Evolutionary conservation across 2,329 filamentous ascomycete species (phyloP).

Genomic region (Botrytis tulipae): DNA sequence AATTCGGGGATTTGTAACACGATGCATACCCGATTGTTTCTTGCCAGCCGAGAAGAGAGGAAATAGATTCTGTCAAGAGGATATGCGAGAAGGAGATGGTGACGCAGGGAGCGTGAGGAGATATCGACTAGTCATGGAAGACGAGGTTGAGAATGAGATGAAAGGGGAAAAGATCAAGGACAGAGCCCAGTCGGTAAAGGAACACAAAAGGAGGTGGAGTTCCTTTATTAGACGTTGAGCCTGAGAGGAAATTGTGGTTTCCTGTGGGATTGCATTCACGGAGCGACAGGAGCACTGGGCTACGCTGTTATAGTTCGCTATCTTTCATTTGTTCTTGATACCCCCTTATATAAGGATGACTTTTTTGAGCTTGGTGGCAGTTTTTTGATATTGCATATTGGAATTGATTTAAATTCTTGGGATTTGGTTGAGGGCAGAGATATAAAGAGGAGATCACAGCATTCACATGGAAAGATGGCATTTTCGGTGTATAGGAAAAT

Average conservation of each 20-base stretch:
- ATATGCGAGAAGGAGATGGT: slow-evolving; percentile 23
- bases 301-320: not conserved
- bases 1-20: slow-evolving; percentile 58
- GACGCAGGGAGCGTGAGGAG: slow-evolving; percentile 62
- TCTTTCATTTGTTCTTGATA: slow-evolving; percentile 16
- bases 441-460: not conserved
- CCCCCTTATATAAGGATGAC: not conserved
- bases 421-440: not conserved
- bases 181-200: not conserved
- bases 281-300: not conserved
- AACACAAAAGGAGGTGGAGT: slow-evolving; percentile 12
- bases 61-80: slow-evolving; percentile 52
- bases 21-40: slow-evolving; percentile 62
- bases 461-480: not conserved
- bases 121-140: slow-evolving; percentile 51
- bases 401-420: not conserved
- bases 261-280: not conserved
- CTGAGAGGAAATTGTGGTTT: not conserved
- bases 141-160: slow-evolving; percentile 16
- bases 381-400: not conserved
- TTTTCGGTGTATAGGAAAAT: not conserved
- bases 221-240: not conserved
- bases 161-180: not conserved
- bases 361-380: not conserved
- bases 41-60: slow-evolving; percentile 51